Percentiles rank a stretch among this genome's conserved stretches.
These are phyloP conservation scores for Chrysopogon serrulatus DNA, from an alignment of 176 grass and related monocot species.

Conservation along the genomic window DNA sequence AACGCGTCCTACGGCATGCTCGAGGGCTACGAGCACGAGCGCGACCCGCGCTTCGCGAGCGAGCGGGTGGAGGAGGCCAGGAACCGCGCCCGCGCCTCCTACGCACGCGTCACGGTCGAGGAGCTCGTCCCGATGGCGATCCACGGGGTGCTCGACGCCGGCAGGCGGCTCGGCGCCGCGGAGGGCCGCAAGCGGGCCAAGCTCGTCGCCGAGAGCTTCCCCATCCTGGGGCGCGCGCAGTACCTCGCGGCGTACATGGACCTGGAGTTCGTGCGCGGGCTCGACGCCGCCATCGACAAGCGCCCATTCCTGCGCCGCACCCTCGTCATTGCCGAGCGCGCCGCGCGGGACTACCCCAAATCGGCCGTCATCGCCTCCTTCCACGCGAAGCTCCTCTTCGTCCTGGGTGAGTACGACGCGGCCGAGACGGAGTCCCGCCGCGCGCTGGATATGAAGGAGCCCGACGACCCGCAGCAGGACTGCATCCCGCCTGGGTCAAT, in stretches of 20 bases:
- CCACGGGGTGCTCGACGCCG: not conserved
- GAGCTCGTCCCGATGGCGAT: not conserved
- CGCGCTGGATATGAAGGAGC: not conserved
- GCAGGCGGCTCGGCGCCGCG: not conserved
- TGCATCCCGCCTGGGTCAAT: constrained; percentile 24
- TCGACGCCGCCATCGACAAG: constrained; percentile 32
- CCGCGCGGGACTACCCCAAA: not conserved
- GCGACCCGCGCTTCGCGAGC: not conserved
- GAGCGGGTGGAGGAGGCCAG: not conserved
- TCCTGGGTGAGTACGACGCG: constrained; percentile 19
- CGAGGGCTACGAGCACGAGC: not conserved
- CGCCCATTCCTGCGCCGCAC: constrained; percentile 25
- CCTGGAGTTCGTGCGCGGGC: constrained; percentile 12
- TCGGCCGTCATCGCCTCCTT: constrained; percentile 23
- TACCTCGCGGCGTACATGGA: constrained; percentile 25
- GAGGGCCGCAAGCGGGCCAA: not conserved
- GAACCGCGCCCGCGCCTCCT: not conserved
- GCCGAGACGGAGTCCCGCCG: constrained; percentile 24
- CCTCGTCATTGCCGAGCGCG: not conserved
- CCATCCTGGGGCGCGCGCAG: constrained; percentile 3
- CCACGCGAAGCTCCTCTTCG: constrained; percentile 13
- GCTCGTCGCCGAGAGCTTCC: not conserved
- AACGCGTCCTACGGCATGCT: constrained; percentile 13
- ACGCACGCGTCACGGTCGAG: not conserved
- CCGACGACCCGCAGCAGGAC: constrained; percentile 8